Evolutionary conservation across 768 basidiomycete genomes (phyloP), one percentile per base, ranked within the genome.

Genomic region (Trametes maxima): DNA sequence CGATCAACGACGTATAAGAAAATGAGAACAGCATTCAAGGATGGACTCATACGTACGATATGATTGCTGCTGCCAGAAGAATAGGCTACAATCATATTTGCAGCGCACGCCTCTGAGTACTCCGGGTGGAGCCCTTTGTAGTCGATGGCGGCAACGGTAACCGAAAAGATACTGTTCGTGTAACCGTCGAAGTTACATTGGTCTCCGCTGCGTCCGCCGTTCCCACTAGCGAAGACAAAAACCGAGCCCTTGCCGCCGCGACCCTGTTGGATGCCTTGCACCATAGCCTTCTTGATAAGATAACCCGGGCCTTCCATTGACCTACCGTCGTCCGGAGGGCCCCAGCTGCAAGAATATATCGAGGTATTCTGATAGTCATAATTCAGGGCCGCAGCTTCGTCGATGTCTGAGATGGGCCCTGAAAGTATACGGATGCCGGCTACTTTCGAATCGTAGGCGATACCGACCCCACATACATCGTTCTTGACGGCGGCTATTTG

Each of bases 101-200:
- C 97, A 6, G 96, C 89, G 69, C 97, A 99, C n/a, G 94, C 78
- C 74, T 99, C 97, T 4, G 96, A 98, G 68, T 99, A 98, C 71
- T 92, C 94, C 14, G 97, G 97, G 70, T 97, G 97, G 35, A 95
- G 75, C 16, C 95, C 96, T 71, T 92, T 92, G 73, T 89, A 86
- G 69, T 98, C 97, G 60, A 98, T 81, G 0, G 97, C 93, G n/a
- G 94, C 88, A 28, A 99, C 94, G 0, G 97, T 99, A 44, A 99
- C 86, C 7, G 92, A 93, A 75, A 93, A 98, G 60, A 98, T 95
- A 69, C 90, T 93, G 72, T 99, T 99, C 13, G 97, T 99, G 73
- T 99, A 99, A 7, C 97, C 97, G 67, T 98, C 96, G 70, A 99
- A 98, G 73, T 99, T 99, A 79, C 97, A 99, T 73, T 98, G 96